phyloP scores from a whole-genome alignment of 1,284 basidiomycete species.

The Termitomyces sp. region DNA sequence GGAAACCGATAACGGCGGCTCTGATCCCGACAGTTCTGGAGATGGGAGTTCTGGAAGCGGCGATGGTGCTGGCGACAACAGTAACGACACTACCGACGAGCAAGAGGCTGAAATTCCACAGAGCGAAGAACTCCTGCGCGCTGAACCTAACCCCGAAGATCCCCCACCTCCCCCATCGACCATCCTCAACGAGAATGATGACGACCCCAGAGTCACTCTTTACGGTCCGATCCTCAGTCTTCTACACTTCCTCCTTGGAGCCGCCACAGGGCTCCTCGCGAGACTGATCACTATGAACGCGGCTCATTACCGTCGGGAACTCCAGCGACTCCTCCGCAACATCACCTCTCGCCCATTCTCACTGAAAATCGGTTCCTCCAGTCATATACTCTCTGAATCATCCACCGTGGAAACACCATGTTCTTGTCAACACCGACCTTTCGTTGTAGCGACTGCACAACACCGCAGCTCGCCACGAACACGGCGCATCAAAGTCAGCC shows the following conservation, averaged over 20 bases:
- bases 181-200: background rate
- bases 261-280: background rate
- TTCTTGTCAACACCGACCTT: background rate
- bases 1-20: background rate
- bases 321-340: background rate
- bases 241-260: conserved; percentile 1
- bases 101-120: background rate
- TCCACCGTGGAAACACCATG: background rate
- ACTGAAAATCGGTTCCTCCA: background rate
- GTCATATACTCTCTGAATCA: background rate
- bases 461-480: background rate
- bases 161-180: background rate
- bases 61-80: background rate
- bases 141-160: background rate
- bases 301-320: background rate
- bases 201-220: background rate
- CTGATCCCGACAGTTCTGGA: background rate
- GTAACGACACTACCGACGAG: background rate
- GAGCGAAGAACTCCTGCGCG: background rate
- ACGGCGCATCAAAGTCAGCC: background rate
- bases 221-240: background rate
- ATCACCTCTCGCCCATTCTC: background rate
- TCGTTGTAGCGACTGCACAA: background rate
- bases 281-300: background rate
- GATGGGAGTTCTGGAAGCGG: background rate